Evolutionary conservation across 192 early-diverging fungal genomes (phyloP), one percentile per base, ranked within the genome.

Genomic region (Coemansia sp.): DNA sequence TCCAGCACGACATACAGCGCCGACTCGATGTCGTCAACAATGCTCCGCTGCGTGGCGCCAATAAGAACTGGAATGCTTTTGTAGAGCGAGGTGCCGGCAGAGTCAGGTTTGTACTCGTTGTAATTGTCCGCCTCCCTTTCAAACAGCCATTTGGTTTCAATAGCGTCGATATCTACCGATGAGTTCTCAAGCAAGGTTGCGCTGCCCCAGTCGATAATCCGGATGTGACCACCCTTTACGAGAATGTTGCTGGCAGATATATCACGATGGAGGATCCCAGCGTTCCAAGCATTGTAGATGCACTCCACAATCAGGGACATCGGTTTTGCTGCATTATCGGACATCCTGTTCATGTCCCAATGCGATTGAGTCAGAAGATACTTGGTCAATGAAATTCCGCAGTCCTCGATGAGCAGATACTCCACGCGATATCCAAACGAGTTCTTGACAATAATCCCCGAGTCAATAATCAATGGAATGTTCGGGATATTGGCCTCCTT

Each of bases 401-500:
- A 20, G 16, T 53, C 20, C 23, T 53, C 51, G 22, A 65, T 48
- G 2, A 65, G 12, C 8, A 58, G 32, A 23, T 50, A 57, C 16
- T 65, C 55, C 10, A 65, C n/a, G 32, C 57, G 64, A 10, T 57
- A 59, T 5, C 64, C 39, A 51, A 35, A 65, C 11, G 27, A 18
- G 18, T 57, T 45, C 1, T 7, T n/a, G 1, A 12, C 8, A 13
- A 57, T 23, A n/a, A 51, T n/a, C 3, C 64, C 64, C 32, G 16
- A 7, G 57, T 48, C 35, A 3, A 26, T 18, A 3, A 65, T 23
- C n/a, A 8, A 23, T 5, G 52, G 61, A 2, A 54, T 22, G 19
- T 39, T 20, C 11, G 45, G 16, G n/a, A 62, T 41, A 4, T 12
- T 22, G 12, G 35, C 5, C 14, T 2, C 13, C 18, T 62, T 29